Percentiles rank a stretch among this genome's conserved stretches.
Conservation (phyloP, 495 filamentous ascomycete species). For the Lepidopterella palustris region DNA sequence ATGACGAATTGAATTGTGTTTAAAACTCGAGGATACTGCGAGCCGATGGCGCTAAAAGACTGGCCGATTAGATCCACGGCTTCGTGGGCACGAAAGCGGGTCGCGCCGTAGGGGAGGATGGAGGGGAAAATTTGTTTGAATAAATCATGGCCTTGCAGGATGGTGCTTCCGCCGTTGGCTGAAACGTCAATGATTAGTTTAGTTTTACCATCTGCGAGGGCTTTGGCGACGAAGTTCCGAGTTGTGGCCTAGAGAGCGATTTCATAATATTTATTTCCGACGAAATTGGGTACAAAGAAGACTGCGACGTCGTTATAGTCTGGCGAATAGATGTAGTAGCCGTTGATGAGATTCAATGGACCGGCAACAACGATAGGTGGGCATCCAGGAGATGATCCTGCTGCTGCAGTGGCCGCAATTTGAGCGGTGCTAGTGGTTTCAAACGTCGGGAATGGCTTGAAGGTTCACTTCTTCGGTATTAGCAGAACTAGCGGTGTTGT, state of each 20-base stretch:
- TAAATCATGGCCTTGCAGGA: slow-evolving; percentile 35
- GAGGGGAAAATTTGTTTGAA: slow-evolving; percentile 40
- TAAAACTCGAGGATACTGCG: slow-evolving; percentile 7
- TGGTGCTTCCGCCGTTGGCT: slow-evolving; percentile 26
- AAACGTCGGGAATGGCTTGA: neutral
- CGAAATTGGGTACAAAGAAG: slow-evolving; percentile 26
- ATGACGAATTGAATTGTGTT: neutral
- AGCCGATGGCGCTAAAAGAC: slow-evolving; percentile 34
- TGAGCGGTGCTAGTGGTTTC: no score
- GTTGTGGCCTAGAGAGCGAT: slow-evolving; percentile 35
- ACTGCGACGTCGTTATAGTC: slow-evolving; percentile 41
- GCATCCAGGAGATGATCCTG: slow-evolving; percentile 37
- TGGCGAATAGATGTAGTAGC: slow-evolving; percentile 42
- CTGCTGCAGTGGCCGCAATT: neutral
- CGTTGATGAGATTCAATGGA: slow-evolving; percentile 34
- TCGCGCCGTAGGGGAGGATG: slow-evolving; percentile 41
- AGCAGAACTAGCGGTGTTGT: neutral
- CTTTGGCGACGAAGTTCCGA: slow-evolving; percentile 34
- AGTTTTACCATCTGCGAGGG: slow-evolving; percentile 27
- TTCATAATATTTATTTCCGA: slow-evolving; percentile 15
- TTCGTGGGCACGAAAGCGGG: slow-evolving; percentile 42
- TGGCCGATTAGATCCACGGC: slow-evolving; percentile 41
- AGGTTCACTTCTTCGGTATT: neutral
- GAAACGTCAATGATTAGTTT: slow-evolving; percentile 28
- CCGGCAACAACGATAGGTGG: slow-evolving; percentile 42